Evolutionary conservation across 371 early-diverging fungal species (phyloP), one percentile per base, ranked within the genome.

Genomic region (Mucor sp.): DNA sequence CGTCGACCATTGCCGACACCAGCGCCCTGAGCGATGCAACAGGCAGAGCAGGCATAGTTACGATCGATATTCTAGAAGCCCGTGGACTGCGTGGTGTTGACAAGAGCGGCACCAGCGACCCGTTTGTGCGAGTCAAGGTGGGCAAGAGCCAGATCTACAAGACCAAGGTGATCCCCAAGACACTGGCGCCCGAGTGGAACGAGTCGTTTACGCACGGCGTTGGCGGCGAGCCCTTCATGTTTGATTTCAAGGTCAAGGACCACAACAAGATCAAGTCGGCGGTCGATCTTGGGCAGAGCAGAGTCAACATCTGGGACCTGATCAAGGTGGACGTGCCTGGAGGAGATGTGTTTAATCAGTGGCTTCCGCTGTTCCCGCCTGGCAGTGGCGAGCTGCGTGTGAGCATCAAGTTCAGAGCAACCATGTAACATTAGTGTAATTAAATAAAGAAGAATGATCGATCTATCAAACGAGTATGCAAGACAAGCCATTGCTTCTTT

Each of bases 81-180:
- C 74, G 85, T 70, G 85, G 85, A 12, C 74, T 89, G n/a, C 72
- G 80, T 48, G 88, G 86, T n/a, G 89, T 86, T 5, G 88, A 89
- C 80, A 84, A 80, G 55, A 76, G 80, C 30, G 88, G 87, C 19
- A 84, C 87, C 6, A 83, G 87, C 50, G 91, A 92, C 65, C 86
- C 90, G 6, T 87, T 77, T 74, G 82, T 86, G 41, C 78, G 82
- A 12, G 77, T 90, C 6, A 79, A 78, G 47, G 70, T 82, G 28
- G 86, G 87, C 62, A 79, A 74, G 53, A 84, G 88, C 61, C 82
- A 83, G 7, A 58, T 91, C 32, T 80, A 85, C 78, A 94, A 93
- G 74, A 95, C 96, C 19, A 86, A 85, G 58, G 85, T 89, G 33
- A 86, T 91, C 47, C 89, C 92, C 76, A 92, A 93, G 74, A 91